Base-by-base conservation (phyloP, 2,329 filamentous ascomycete genomes). In the Paracoccidioides lutzii region DNA sequence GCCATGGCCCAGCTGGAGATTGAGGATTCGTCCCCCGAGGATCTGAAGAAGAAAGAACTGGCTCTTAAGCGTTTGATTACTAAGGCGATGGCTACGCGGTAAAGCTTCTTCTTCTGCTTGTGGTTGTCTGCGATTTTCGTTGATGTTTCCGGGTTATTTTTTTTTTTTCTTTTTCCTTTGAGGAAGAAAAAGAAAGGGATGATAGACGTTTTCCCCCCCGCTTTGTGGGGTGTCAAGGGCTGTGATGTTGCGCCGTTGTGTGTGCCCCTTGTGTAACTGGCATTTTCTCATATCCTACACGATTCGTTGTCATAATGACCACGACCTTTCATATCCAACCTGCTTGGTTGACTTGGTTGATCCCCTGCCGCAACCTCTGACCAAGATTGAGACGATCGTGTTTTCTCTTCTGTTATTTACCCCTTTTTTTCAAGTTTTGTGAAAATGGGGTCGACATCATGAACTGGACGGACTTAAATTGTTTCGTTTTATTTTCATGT, bases 21-120 rank as follows among this genome's bases (percentile, higher is more conserved):
- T 70, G 88, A 91, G 76, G 94, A 98, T 66, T 88, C 88, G 57
- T 77, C 78, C 60, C 87, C 90, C 59, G 94, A 98, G 67, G 93
- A 98, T 72, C 81, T 98, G 66, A 97, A 95, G 88, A 97, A 97
- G 89, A 95, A 96, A 85, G 93, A 98, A 82, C 81, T 98, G 64
- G 90, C 90, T 59, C 83, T 98, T 63, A 98, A 97, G 89, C 83
- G 93, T 70, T 83, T 95, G 66, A 90, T 98, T 68, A 98, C 93
- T 77, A 98, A 97, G 87, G 90, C 88, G 68, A 95, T 95, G 88
- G 84, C 88, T 63, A 90, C 88, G 70, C 85, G 88, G 76, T 95
- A 90, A 83, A 72, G 48, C 52, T 52, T 59, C 54, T 30, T 40
- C 7, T 12, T 7, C 40, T 37, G 3, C 14, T 42, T 45, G 7